A percentile compares a stretch with the other conserved stretches of the same genome.
Conservation (phyloP, 140 eudicot genomes). For the Erigeron philadelphicus region DNA sequence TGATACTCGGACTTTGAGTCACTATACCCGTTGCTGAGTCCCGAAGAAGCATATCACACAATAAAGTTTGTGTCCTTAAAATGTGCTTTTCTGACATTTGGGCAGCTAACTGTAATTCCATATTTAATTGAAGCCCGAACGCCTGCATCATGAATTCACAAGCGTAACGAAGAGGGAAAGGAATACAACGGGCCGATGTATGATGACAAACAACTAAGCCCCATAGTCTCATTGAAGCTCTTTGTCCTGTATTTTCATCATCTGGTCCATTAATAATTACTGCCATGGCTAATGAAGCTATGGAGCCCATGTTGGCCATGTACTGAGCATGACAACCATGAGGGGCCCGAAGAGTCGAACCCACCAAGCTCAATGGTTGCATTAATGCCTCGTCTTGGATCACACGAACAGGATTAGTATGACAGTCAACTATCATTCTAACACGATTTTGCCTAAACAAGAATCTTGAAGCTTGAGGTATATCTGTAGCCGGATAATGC, state of each 20-base stretch:
- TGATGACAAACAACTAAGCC: conserved; percentile 92
- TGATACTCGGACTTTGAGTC: conserved; percentile 72
- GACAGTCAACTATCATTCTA: conserved; percentile 84
- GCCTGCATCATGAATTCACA: conserved; percentile 94
- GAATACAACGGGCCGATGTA: conserved; percentile 61
- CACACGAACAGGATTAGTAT: conserved; percentile 48
- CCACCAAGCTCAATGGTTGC: conserved; percentile 76
- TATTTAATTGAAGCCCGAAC: conserved; percentile 68
- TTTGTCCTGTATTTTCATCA: conserved; percentile 39
- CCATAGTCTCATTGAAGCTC: conserved; percentile 60
- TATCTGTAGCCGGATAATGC: conserved; percentile 92
- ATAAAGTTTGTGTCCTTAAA: conserved; percentile 67
- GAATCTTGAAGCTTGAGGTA: conserved; percentile 91
- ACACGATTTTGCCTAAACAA: conserved; percentile 70
- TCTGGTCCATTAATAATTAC: conserved; percentile 61
- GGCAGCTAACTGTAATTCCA: conserved; percentile 77
- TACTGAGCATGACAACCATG: conserved; percentile 89
- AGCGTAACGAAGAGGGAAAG: conserved; percentile 84
- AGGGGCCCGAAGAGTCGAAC: conserved; percentile 90
- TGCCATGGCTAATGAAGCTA: conserved; percentile 77
- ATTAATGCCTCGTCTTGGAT: conserved; percentile 58
- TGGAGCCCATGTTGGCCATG: conserved; percentile 90
- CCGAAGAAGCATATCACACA: conserved; percentile 87
- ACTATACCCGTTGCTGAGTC: conserved; percentile 67
- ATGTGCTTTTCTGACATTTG: conserved; percentile 65